Evolutionary conservation across 306 rosid species (phyloP).

Genomic region (Cucurbita argyrosperma): DNA sequence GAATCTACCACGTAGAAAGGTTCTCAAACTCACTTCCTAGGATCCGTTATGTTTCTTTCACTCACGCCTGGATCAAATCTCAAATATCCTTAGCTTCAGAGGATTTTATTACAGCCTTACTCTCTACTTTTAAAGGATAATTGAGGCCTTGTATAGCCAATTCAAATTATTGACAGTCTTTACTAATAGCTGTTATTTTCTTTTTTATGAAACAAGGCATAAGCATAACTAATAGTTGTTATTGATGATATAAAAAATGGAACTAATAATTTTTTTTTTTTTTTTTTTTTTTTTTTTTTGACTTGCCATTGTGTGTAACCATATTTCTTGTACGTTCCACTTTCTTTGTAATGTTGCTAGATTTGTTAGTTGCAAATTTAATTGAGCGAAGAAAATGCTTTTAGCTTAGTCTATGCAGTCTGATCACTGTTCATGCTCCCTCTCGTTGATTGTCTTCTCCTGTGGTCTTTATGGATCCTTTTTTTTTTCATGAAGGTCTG

Average conservation of each 20-base stretch:
- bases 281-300: not conserved
- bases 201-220: too few relatives aligned
- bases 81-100: not conserved
- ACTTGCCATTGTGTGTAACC: not conserved
- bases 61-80: not conserved
- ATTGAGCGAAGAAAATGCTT: not conserved
- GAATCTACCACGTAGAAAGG: not conserved
- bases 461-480: not conserved
- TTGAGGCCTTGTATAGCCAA: not conserved
- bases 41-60: not conserved
- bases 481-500: constrained; percentile 32
- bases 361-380: not conserved
- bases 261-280: not conserved
- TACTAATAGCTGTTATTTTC: not conserved
- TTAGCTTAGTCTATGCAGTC: not conserved
- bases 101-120: not conserved
- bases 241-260: too few relatives aligned
- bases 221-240: too few relatives aligned
- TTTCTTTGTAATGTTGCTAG: not conserved
- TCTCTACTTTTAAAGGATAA: not conserved
- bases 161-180: not conserved
- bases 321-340: not conserved
- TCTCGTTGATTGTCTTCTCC: not conserved
- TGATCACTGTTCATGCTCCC: not conserved
- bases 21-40: not conserved